Percentiles rank a stretch among this genome's conserved stretches.
Evolutionary conservation across 768 basidiomycete genomes (phyloP).

Genomic region (Rhodotorula diobovata): DNA sequence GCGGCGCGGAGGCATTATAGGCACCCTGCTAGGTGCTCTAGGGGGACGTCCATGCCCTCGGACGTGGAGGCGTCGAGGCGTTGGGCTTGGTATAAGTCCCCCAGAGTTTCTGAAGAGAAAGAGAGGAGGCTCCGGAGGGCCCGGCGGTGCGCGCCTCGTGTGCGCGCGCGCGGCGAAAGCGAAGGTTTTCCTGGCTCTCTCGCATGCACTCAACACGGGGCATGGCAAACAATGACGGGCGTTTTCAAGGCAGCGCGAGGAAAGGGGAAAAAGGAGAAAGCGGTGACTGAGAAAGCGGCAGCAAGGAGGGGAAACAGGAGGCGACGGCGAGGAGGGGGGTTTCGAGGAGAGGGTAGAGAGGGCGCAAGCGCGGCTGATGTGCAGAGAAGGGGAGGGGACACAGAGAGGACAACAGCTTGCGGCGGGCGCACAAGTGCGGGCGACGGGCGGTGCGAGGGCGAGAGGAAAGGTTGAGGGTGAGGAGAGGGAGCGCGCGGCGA

Average conservation of each 20-base stretch:
- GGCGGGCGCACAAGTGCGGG: not conserved
- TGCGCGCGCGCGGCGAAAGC: no score
- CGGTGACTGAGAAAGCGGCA: not conserved
- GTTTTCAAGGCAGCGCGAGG: not conserved
- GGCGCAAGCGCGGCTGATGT: not conserved
- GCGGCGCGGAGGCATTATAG: not conserved
- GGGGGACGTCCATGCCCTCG: not conserved
- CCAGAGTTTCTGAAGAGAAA: constrained; percentile 7
- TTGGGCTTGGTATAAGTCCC: constrained; percentile 18
- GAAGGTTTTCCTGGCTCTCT: not conserved
- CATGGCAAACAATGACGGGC: not conserved
- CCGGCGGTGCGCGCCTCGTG: not conserved
- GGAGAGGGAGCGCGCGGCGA: constrained; percentile 42
- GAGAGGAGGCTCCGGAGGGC: no score
- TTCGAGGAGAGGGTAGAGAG: not conserved
- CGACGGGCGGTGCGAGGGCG: not conserved
- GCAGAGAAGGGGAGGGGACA: not conserved
- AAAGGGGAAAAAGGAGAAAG: constrained; percentile 1
- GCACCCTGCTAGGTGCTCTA: no score
- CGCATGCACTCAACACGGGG: not conserved
- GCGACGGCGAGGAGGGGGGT: not conserved
- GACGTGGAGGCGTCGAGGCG: not conserved
- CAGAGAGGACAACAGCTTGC: not conserved
- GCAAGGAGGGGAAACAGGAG: not conserved
- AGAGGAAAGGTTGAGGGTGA: constrained; percentile 18